These are phyloP conservation scores for Populus hybrid DNA, from an alignment of 441 rosid species.

Conservation along the genomic window DNA sequence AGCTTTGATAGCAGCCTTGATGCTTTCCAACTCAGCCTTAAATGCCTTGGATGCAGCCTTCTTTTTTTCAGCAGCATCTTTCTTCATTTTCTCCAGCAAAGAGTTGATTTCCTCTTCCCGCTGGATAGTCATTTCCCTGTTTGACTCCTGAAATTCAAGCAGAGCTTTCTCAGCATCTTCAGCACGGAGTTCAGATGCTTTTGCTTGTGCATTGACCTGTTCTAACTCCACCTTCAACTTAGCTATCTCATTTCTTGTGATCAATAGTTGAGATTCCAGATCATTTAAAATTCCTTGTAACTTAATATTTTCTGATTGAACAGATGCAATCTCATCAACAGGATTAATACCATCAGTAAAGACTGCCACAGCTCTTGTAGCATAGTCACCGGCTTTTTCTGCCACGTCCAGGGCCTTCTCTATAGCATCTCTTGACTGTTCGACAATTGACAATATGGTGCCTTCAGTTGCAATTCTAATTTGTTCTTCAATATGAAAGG, in stretches of 20 bases:
- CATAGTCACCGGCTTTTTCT: slow-evolving; percentile 35
- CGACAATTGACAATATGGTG: slow-evolving; percentile 35
- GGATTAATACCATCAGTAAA: slow-evolving; percentile 23
- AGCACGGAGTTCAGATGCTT: slow-evolving; percentile 37
- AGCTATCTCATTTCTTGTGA: slow-evolving; percentile 31
- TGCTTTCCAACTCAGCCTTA: slow-evolving; percentile 37
- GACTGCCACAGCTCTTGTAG: slow-evolving; percentile 29
- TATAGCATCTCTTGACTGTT: slow-evolving; percentile 46
- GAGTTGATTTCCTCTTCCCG: slow-evolving; percentile 32
- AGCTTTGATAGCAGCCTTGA: slow-evolving; percentile 41
- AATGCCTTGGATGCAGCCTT: slow-evolving; percentile 32
- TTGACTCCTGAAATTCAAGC: slow-evolving; percentile 41
- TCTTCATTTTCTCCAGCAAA: slow-evolving; percentile 42
- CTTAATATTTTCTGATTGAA: slow-evolving; percentile 34
- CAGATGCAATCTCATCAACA: slow-evolving; percentile 33
- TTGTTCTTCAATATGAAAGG: slow-evolving; percentile 38
- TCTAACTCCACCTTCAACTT: slow-evolving; percentile 42
- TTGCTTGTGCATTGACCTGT: slow-evolving; percentile 28
- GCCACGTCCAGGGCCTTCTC: slow-evolving; percentile 40
- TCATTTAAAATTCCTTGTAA: slow-evolving; percentile 29
- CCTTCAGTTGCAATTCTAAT: slow-evolving; percentile 40
- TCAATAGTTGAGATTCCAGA: slow-evolving; percentile 38
- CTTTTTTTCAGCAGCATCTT: slow-evolving; percentile 32
- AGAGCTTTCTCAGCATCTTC: slow-evolving; percentile 37
- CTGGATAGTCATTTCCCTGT: slow-evolving; percentile 24